Evolutionary conservation across 2,329 filamentous ascomycete species (phyloP).

Genomic region (Colletotrichum sp.): DNA sequence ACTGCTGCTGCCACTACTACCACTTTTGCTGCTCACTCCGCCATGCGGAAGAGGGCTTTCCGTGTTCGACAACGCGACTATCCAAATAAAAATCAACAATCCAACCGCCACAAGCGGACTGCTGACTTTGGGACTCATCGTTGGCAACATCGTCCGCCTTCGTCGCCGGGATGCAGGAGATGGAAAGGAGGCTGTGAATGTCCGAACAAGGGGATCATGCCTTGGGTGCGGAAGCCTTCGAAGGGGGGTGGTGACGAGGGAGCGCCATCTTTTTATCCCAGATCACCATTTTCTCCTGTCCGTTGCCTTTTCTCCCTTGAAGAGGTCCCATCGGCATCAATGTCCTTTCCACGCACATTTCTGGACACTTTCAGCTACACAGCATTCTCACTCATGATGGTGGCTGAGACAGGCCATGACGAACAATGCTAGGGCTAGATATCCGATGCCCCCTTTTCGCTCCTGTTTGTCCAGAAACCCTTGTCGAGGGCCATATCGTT

Average conservation of each 20-base stretch:
- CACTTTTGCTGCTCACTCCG: not conserved
- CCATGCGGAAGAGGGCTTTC: not conserved
- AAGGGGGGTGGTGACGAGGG: not conserved
- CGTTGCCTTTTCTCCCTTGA: not conserved
- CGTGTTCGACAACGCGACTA: not conserved
- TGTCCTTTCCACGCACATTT: not conserved
- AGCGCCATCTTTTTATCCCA: not conserved
- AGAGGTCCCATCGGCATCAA: not conserved
- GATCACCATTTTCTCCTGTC: no score
- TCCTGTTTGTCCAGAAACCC: not conserved
- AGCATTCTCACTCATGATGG: not conserved
- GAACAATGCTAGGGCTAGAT: not conserved
- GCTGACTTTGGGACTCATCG: not conserved
- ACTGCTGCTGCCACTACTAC: not conserved
- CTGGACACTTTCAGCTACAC: no score
- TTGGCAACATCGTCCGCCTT: not conserved
- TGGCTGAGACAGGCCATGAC: not conserved
- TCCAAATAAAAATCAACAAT: not conserved
- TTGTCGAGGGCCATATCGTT: not conserved
- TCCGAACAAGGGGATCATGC: not conserved
- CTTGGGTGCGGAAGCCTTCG: not conserved
- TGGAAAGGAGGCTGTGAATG: not conserved
- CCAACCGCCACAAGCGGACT: not conserved
- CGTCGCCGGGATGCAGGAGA: not conserved
- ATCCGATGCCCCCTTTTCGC: not conserved